These are phyloP conservation scores for Alternaria solani DNA, from an alignment of 2,329 filamentous ascomycete genomes.

Conservation along the genomic window DNA sequence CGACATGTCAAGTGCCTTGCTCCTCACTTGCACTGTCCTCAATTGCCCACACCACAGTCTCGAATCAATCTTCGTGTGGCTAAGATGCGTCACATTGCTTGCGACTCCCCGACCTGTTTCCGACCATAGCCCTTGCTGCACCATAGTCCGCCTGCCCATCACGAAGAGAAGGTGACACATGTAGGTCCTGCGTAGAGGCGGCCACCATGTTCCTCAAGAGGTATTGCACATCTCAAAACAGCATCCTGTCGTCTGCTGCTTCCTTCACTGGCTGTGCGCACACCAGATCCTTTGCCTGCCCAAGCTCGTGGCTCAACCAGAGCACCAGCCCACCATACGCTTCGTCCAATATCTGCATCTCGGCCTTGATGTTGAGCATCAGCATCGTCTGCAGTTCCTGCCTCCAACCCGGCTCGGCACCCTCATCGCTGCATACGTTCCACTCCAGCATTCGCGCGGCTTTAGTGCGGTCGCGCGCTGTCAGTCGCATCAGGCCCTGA, in stretches of 20 bases:
- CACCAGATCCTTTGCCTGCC: slow-evolving; percentile 10
- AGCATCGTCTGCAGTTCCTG: slow-evolving; percentile 76
- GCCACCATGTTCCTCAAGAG: neutral
- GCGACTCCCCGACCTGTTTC: neutral
- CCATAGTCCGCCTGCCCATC: neutral
- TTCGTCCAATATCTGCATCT: slow-evolving; percentile 74
- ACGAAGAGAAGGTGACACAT: slow-evolving; percentile 5
- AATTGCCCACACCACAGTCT: neutral
- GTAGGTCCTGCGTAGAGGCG: neutral
- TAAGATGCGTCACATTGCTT: neutral
- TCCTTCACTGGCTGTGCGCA: slow-evolving; percentile 1
- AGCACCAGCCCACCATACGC: slow-evolving; percentile 39
- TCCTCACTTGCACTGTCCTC: slow-evolving; percentile 3
- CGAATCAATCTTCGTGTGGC: neutral
- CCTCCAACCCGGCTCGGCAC: slow-evolving; percentile 53
- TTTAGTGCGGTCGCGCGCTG: slow-evolving; percentile 64
- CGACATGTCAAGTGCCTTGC: slow-evolving; percentile 23
- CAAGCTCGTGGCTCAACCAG: slow-evolving; percentile 41
- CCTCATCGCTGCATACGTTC: slow-evolving; percentile 45
- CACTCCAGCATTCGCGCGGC: slow-evolving; percentile 63
- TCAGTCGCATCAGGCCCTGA: slow-evolving; percentile 61
- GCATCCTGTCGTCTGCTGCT: slow-evolving; percentile 36
- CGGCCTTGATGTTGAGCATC: slow-evolving; percentile 76
- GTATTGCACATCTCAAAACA: slow-evolving; percentile 27
- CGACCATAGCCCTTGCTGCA: neutral